Evolutionary conservation across 805 yeast species (phyloP).

Genomic region (Pichia insulana): DNA sequence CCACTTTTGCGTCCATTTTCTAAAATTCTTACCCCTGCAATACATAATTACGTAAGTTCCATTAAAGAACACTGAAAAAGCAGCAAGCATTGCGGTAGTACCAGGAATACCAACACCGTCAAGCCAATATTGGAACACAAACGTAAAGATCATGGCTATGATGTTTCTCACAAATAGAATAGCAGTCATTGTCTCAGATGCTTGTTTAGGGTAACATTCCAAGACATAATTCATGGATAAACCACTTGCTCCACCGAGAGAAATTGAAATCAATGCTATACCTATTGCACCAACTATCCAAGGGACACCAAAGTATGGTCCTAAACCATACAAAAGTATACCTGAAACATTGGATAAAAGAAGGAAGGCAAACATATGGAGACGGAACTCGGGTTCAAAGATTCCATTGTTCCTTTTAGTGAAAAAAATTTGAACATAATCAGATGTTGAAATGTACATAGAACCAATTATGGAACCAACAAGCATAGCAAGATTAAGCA

Average conservation of each 20-base stretch:
- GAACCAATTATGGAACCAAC: neutral
- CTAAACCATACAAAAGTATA: constrained; percentile 2
- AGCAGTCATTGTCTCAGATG: neutral
- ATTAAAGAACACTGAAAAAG: neutral
- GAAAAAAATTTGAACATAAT: neutral
- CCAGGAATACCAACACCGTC: constrained; percentile 1
- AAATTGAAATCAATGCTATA: constrained; percentile 1
- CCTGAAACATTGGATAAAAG: neutral
- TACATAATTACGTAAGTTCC: neutral
- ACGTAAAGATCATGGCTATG: constrained; percentile 3
- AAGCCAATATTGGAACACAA: constrained; percentile 5
- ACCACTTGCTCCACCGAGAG: neutral
- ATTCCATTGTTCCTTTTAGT: constrained; percentile 4
- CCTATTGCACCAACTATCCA: constrained; percentile 6
- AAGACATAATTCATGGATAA: neutral
- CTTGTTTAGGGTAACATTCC: constrained; percentile 5
- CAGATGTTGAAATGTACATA: neutral
- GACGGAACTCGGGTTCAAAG: constrained; percentile 5
- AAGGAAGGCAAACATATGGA: neutral
- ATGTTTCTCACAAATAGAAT: constrained; percentile 3
- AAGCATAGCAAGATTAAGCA: constrained; percentile 3
- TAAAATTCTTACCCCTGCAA: constrained; percentile 2
- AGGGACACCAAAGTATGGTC: constrained; percentile 1
- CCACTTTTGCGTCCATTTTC: constrained; percentile 3
- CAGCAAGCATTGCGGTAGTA: constrained; percentile 1